Evolutionary conservation across 805 yeast species (phyloP).

Genomic region (Ascoidea tarda): DNA sequence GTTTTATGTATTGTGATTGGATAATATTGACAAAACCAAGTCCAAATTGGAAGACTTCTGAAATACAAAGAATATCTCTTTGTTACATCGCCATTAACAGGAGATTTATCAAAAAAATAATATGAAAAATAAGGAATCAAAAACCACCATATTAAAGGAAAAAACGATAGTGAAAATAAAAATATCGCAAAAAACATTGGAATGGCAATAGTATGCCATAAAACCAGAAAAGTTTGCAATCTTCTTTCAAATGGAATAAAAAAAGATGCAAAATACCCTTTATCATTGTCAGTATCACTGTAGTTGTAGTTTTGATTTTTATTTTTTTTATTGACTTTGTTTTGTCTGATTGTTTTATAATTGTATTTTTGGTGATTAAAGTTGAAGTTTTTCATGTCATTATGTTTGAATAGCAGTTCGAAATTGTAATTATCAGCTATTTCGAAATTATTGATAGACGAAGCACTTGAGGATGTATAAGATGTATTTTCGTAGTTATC

Average conservation of each 20-base stretch:
- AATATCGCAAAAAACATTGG: conserved; percentile 42
- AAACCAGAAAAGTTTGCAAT: conserved; percentile 50
- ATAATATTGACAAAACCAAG: conserved; percentile 61
- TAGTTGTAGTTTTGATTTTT: too few relatives aligned
- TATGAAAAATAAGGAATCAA: conserved; percentile 52
- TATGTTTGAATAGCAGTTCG: background rate
- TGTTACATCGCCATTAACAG: conserved; percentile 58
- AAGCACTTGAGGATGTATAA: background rate
- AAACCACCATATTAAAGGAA: conserved; percentile 52
- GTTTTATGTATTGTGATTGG: conserved; percentile 66
- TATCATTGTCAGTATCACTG: background rate
- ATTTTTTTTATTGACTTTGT: background rate
- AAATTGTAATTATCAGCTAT: background rate
- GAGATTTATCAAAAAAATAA: conserved; percentile 46
- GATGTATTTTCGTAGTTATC: background rate
- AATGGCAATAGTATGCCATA: conserved; percentile 63
- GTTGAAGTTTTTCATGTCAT: too few relatives aligned
- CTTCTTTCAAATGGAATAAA: conserved; percentile 42
- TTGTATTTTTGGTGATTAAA: background rate
- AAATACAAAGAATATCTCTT: conserved; percentile 41
- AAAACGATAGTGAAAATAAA: conserved; percentile 38
- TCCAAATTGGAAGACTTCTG: conserved; percentile 48
- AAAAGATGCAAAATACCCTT: conserved; percentile 33
- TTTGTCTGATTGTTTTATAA: too few relatives aligned
- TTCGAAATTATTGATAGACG: background rate